phyloP scores from a whole-genome alignment of 2,329 filamentous ascomycete genomes.

The Cadophora sp. region DNA sequence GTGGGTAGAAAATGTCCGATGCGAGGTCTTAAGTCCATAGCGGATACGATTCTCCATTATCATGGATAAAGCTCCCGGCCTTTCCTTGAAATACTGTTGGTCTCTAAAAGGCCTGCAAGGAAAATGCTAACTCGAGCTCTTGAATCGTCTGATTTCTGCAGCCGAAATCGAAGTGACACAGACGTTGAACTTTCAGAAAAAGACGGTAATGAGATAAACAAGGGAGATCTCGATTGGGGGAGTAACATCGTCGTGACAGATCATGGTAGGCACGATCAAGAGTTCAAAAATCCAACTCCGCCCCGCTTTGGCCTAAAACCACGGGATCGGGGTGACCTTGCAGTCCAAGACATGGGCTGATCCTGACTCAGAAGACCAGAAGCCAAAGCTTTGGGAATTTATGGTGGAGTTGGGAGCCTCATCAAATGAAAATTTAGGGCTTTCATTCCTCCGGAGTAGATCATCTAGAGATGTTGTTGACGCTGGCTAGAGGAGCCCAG shows the following conservation, averaged over 20 bases:
- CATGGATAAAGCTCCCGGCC: constrained; percentile 2
- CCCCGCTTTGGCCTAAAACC: background rate
- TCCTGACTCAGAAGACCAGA: background rate
- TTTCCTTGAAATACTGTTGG: background rate
- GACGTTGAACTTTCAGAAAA: background rate
- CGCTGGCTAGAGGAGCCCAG: too few species aligned
- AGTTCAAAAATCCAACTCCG: background rate
- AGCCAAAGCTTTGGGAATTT: constrained; percentile 9
- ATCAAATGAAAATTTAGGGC: background rate
- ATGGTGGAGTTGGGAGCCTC: background rate
- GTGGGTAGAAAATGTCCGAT: background rate
- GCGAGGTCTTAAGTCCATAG: background rate
- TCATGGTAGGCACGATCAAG: background rate
- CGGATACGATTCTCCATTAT: constrained; percentile 8
- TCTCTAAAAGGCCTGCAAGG: background rate
- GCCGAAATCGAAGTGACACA: background rate
- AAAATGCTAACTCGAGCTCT: background rate
- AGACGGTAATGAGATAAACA: background rate
- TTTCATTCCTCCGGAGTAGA: too few species aligned
- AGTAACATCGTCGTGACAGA: background rate
- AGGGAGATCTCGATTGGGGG: background rate
- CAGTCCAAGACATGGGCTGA: background rate
- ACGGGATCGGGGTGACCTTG: constrained; percentile 1
- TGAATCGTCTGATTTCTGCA: background rate
- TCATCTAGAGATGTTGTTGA: too few species aligned